Conservation (phyloP, 2,329 filamentous ascomycete species). For the Microdochium paspali region DNA sequence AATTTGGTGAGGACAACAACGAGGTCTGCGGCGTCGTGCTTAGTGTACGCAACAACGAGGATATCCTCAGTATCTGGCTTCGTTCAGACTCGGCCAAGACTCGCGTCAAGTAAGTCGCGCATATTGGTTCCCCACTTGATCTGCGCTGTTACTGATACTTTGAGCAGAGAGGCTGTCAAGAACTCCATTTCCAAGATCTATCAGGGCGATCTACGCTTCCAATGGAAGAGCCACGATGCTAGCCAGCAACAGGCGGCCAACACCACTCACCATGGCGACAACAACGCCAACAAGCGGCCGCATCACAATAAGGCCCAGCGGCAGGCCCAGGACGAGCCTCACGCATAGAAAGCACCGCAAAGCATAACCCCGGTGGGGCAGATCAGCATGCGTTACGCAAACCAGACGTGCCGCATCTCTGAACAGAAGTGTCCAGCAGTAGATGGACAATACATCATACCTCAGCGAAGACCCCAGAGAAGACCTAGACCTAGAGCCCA, state of each 20-base stretch:
- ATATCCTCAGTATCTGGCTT: slow-evolving; percentile 97
- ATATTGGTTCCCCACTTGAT: neutral
- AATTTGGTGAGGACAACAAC: slow-evolving; percentile 85
- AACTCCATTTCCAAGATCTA: slow-evolving; percentile 62
- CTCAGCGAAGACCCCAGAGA: no score
- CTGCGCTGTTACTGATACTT: slow-evolving; percentile 8
- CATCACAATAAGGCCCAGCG: slow-evolving; percentile 15
- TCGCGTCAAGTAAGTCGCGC: slow-evolving; percentile 71
- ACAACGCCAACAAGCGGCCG: slow-evolving; percentile 20
- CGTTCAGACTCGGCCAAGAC: slow-evolving; percentile 87
- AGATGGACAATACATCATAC: no score
- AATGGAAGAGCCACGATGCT: slow-evolving; percentile 94
- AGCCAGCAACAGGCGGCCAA: slow-evolving; percentile 72
- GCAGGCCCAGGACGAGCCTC: slow-evolving; percentile 19
- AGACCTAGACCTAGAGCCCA: no score
- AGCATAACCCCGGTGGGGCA: no score
- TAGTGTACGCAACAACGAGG: slow-evolving; percentile 89
- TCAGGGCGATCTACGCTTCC: slow-evolving; percentile 79
- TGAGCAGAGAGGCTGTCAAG: slow-evolving; percentile 82
- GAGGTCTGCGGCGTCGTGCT: slow-evolving; percentile 93
- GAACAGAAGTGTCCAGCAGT: no score
- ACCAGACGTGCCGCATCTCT: no score
- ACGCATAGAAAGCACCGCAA: slow-evolving; percentile 10
- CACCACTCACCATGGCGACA: slow-evolving; percentile 25
- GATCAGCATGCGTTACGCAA: no score